Evolutionary conservation across 495 filamentous ascomycete genomes (phyloP).

Genomic region (Friedmanniomyces simplex): DNA sequence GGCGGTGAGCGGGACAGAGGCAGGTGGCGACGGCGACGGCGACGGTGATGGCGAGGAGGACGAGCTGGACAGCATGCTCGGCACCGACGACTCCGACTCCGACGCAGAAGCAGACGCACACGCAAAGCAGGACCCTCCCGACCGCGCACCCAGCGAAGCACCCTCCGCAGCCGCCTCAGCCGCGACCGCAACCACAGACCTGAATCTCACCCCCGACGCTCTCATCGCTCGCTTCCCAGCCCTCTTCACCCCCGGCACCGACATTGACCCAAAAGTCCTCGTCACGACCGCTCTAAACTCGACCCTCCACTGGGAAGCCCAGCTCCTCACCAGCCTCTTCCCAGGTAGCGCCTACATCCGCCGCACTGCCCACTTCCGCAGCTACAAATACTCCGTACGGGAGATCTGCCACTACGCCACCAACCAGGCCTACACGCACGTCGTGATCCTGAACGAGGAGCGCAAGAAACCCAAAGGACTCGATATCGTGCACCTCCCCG

Average conservation of each 20-base stretch:
- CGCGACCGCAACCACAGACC: slow-evolving; percentile 24
- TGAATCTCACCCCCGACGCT: slow-evolving; percentile 34
- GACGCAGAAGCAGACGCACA: slow-evolving; percentile 26
- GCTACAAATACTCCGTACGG: slow-evolving; percentile 75
- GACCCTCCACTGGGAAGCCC: slow-evolving; percentile 73
- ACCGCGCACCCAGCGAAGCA: slow-evolving; percentile 16
- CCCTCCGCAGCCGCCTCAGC: slow-evolving; percentile 12
- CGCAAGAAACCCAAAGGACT: slow-evolving; percentile 66
- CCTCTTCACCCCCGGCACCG: slow-evolving; percentile 52
- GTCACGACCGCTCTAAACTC: slow-evolving; percentile 82
- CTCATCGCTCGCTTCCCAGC: slow-evolving; percentile 54
- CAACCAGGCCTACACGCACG: slow-evolving; percentile 65
- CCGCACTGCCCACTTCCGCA: slow-evolving; percentile 66
- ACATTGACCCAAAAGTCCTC: slow-evolving; percentile 61
- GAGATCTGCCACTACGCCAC: slow-evolving; percentile 83
- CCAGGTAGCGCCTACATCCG: slow-evolving; percentile 82
- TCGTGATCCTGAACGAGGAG: slow-evolving; percentile 77
- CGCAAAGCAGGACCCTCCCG: slow-evolving; percentile 8
- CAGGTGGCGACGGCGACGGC: slow-evolving; percentile 17
- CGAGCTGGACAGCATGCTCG: slow-evolving; percentile 67
- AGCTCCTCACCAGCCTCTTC: slow-evolving; percentile 67
- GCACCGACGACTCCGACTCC: slow-evolving; percentile 38
- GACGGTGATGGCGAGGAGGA: slow-evolving; percentile 43
- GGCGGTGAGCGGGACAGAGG: slow-evolving; percentile 1
- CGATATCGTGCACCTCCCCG: slow-evolving; percentile 70